Percentiles rank a stretch among this genome's conserved stretches.
Evolutionary conservation across 1,139 yeast species (phyloP).

Genomic region (Saccharomyces hybrid): DNA sequence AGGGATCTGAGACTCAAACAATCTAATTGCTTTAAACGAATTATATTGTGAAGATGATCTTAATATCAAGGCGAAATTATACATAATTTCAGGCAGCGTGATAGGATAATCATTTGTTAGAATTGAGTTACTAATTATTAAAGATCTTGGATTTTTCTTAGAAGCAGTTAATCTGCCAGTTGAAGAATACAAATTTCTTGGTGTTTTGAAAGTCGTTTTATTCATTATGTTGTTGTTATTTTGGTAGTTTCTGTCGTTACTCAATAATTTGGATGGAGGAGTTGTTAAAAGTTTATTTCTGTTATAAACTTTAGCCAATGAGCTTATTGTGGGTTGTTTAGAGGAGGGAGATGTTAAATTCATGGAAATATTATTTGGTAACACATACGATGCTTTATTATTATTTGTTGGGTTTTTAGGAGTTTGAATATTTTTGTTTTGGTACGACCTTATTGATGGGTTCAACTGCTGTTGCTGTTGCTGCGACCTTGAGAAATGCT

Average conservation of each 20-base stretch:
- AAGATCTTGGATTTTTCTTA: conserved; percentile 5
- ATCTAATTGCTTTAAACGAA: conserved; percentile 71
- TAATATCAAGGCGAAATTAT: conserved; percentile 56
- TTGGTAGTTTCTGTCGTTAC: conserved; percentile 4
- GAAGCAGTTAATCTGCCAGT: conserved; percentile 5
- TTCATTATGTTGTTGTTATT: conserved; percentile 4
- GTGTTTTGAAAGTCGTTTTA: conserved; percentile 18
- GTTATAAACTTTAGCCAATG: conserved; percentile 13
- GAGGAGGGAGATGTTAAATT: conserved; percentile 12
- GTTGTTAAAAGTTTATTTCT: conserved; percentile 21
- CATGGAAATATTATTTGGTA: neutral
- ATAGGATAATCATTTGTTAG: neutral
- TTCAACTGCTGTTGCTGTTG: conserved; percentile 1
- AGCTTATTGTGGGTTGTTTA: conserved; percentile 13
- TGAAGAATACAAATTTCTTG: conserved; percentile 11
- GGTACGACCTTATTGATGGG: neutral
- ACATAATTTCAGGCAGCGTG: conserved; percentile 39
- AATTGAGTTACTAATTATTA: conserved; percentile 8
- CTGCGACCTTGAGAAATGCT: conserved; percentile 1
- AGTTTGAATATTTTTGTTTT: neutral
- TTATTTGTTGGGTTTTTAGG: neutral
- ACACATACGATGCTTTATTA: neutral
- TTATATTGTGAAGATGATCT: conserved; percentile 63
- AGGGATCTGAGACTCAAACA: conserved; percentile 55
- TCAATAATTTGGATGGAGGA: conserved; percentile 26